Evolutionary conservation across 345 rosid species (phyloP).

Genomic region (Murraya paniculata): DNA sequence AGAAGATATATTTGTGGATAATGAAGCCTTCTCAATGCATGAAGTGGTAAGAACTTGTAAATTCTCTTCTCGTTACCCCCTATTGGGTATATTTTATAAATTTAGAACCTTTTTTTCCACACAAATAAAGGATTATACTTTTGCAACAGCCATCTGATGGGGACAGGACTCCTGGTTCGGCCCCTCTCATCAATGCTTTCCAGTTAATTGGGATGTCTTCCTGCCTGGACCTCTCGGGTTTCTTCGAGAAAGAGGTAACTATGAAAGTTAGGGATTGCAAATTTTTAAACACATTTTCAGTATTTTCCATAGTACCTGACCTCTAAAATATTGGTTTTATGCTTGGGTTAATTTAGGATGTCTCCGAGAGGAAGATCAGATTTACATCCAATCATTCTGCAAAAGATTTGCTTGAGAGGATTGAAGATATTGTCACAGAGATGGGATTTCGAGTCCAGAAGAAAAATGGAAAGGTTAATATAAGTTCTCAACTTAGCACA

Average conservation of each 20-base stretch:
- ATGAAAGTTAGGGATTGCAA: background rate
- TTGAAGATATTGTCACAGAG: conserved; percentile 56
- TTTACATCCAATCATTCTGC: conserved; percentile 77
- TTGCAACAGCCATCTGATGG: conserved; percentile 47
- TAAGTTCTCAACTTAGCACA: background rate
- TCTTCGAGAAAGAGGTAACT: conserved; percentile 86
- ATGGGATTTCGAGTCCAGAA: conserved; percentile 89
- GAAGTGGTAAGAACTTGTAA: conserved; percentile 44
- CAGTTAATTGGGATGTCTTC: conserved; percentile 98
- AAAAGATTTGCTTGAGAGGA: conserved; percentile 72
- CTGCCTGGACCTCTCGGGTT: conserved; percentile 87
- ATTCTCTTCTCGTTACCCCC: background rate
- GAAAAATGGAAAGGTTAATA: conserved; percentile 71
- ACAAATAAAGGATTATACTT: background rate
- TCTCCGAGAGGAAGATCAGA: conserved; percentile 89
- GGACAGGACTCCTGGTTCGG: conserved; percentile 50
- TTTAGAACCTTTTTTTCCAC: background rate
- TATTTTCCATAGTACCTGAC: background rate
- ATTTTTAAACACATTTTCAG: background rate
- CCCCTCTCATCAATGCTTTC: conserved; percentile 74
- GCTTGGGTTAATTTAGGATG: conserved; percentile 38
- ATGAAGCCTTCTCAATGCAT: conserved; percentile 50
- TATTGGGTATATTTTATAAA: background rate
- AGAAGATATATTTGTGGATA: conserved; percentile 50
- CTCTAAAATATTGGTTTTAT: background rate